Evolutionary conservation across 2,329 filamentous ascomycete species (phyloP).

Genomic region (Scolecobasidium constrictum): DNA sequence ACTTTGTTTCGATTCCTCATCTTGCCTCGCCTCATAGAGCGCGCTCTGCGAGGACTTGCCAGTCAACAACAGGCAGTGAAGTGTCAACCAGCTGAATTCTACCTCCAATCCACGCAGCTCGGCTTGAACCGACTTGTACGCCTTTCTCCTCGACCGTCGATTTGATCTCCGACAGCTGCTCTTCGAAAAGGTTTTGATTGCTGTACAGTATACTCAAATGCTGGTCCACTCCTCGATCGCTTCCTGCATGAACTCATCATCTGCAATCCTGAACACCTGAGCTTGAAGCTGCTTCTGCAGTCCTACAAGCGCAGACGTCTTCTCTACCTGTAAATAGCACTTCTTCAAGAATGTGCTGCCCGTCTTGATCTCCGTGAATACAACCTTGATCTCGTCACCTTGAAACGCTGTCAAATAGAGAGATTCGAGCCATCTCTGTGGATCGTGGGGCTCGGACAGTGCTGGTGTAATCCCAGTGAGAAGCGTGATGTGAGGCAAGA

Average conservation of each 20-base stretch:
- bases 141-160: too few relatives aligned
- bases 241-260: too few relatives aligned
- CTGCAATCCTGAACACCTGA: neutral
- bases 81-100: constrained; percentile 6
- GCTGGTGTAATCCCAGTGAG: too few relatives aligned
- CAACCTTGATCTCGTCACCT: neutral
- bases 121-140: too few relatives aligned
- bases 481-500: neutral
- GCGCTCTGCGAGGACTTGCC: constrained; percentile 1
- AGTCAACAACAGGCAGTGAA: neutral
- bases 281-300: neutral
- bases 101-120: constrained; percentile 8
- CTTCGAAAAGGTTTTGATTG: too few relatives aligned
- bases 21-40: too few relatives aligned
- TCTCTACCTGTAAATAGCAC: neutral
- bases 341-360: neutral
- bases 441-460: too few relatives aligned
- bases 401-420: neutral
- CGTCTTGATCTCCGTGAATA: neutral
- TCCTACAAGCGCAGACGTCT: neutral
- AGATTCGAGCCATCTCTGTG: neutral
- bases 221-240: neutral
- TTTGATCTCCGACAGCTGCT: neutral
- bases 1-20: too few relatives aligned
- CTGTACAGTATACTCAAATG: neutral